Evolutionary conservation across 129 eudicot species (phyloP), one percentile per base, ranked within the genome.

Genomic region (Cynara cardunculus): DNA sequence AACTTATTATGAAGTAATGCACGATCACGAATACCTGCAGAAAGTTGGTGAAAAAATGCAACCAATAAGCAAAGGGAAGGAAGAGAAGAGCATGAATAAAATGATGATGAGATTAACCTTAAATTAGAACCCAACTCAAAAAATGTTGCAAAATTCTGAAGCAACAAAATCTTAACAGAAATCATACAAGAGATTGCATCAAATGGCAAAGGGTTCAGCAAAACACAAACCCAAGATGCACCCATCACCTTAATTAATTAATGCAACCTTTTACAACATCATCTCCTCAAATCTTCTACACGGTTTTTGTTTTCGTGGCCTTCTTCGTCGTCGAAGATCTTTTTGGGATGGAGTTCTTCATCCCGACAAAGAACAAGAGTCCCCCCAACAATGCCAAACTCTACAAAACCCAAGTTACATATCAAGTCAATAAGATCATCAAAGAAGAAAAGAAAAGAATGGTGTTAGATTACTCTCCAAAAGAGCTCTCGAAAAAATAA

Each of bases 321-420:
- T 78, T 79, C 80, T 84, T 84, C 74, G 83, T 79, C 8, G 80
- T 67, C 22, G 72, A 73, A 65, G 84, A 46, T 79, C 84, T 73
- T 69, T 79, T 79, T 7, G 87, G 84, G 49, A 78, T 46, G 4
- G 87, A 79, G 30, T 84, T 84, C 84, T 84, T 84, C 87, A 84
- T 64, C 35, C 87, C 87, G 25, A 84, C 19, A 19, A 84, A 84
- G 80, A 84, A 84, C 80, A 79, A 22, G 68, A 84, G 87, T 73
- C 66, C 87, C 21, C 87, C 87, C 72, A 84, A 79, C 80, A 84
- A 79, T 1, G 87, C 84, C 87, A 84, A 84, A 74, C 87, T 79
- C 87, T 84, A 35, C 72, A 79, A 78, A 66, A 64, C 12, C 35
- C 26, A 27, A 35, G 25, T 66, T 32, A 79, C 25, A 28, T 1